Evolutionary conservation across 2,329 filamentous ascomycete species (phyloP), one percentile per base, ranked within the genome.

Genomic region (Coniochaeta sp.): DNA sequence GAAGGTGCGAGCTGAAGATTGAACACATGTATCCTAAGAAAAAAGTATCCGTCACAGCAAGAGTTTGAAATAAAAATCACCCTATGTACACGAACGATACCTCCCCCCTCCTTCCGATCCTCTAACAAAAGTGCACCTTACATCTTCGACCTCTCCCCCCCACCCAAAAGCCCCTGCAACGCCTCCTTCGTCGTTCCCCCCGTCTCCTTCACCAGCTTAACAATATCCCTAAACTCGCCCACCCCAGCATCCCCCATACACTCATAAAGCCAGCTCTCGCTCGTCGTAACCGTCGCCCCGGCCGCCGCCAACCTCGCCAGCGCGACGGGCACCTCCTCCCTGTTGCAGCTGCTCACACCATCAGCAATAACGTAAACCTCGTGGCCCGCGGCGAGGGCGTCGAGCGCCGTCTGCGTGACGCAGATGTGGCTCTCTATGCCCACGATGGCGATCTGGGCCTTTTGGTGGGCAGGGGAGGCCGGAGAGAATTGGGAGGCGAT

Each of bases 401-500:
- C 92, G 38, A 96, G 76, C 14, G 89, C 83, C 38, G 92, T 96
- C 76, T 97, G 92, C 55, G 89, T 91, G 27, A 97, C 84, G 74
- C 92, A 97, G 65, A 97, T 94, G 71, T 97, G 92, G 35, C 83
- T 82, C 71, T 97, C 92, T 65, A 97, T 96, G 32, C 92, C 92
- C 14, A 96, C 86, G 56, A 97, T 82, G 51, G 89, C 86, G 50
- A 90, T 79, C 1, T 68, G 61, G 1, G 63, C 55, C 18, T 70
- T 60, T 45, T 70, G 57, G 56, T 70, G 57, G 4, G 63, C 50
- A 3, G 58, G 42, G 35, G 57, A 32, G 10, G 64, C 59, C 1
- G 66, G 53, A 6, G 64, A 31, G 53, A 68, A 61, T 18, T 63
- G 60, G 4, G 70, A 60, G 24, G 76, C 71, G 40, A 96, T 73